Evolutionary conservation across 768 basidiomycete genomes (phyloP), one percentile per base, ranked within the genome.

Genomic region (Pisolithus orientalis): DNA sequence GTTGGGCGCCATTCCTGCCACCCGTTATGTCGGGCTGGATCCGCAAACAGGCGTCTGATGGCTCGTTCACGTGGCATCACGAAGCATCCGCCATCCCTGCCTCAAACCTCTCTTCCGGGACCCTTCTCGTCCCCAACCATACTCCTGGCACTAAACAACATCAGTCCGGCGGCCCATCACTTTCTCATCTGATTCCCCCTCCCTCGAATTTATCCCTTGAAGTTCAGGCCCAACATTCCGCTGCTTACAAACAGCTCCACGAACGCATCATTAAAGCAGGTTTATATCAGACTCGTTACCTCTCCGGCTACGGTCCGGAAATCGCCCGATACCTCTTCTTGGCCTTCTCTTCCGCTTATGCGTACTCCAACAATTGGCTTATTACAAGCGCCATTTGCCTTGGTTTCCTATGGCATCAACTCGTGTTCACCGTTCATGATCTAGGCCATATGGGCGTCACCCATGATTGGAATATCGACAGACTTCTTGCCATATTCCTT

Each of bases 391-490:
- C 94, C 3, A 59, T 90, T 45, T 85, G 78, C 58, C 82, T 98
- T 5, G 96, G 96, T 6, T 70, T 93, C 44, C 78, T 90, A 65
- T 98, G 92, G 92, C 96, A 99, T 63, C 96, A 98, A 65, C 77
- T 98, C 51, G 84, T 89, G 34, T 98, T 99, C 69, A 77, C 79
- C 51, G 94, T 80, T 32, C 96, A 99, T 66, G 96, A 99, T 70
- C 80, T 96, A 9, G 96, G 95, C 2, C 96, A 99, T 71, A 83
- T 89, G 70, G 92, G 92, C 32, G 85, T 98, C 54, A 94, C 93
- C 6, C 93, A 94, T 54, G 72, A 86, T 62, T 95, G 92, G 87
- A 68, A 76, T 14, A 69, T 75, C 43, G 95, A 99, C 67, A 81
- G 94, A 31, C 61, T 92, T 37, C 70, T 94, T 34, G 87, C 83